Conservation (phyloP, 2,329 filamentous ascomycete species). For the Huntiella omanensis region DNA sequence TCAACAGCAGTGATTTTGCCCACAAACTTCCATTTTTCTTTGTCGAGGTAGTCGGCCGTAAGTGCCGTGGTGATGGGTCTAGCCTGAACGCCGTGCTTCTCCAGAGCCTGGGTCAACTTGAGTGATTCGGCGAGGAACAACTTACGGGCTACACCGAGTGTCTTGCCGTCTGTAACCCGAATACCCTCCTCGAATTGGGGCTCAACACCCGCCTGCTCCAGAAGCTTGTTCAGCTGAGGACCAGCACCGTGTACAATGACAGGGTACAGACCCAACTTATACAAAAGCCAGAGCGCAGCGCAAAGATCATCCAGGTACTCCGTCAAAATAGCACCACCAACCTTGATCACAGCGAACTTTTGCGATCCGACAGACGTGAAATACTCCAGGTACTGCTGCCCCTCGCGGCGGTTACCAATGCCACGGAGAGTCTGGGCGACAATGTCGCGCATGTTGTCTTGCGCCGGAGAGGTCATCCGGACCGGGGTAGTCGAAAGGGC, state of each 20-base stretch:
- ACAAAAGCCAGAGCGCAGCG: constrained; percentile 73
- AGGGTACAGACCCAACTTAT: constrained; percentile 85
- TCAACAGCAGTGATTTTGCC: constrained; percentile 91
- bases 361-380: constrained; percentile 94
- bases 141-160: constrained; percentile 72
- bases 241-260: constrained; percentile 92
- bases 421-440: constrained; percentile 55
- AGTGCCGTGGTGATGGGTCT: constrained; percentile 85
- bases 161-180: constrained; percentile 87
- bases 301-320: constrained; percentile 87
- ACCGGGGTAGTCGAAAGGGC: constrained; percentile 8
- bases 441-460: constrained; percentile 17
- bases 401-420: constrained; percentile 88
- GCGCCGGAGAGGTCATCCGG: constrained; percentile 14
- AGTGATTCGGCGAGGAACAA: constrained; percentile 92
- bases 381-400: constrained; percentile 92
- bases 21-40: constrained; percentile 88
- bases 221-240: constrained; percentile 80
- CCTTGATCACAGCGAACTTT: constrained; percentile 96
- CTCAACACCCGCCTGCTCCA: constrained; percentile 81
- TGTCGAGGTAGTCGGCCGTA: constrained; percentile 83
- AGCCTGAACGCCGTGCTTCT: constrained; percentile 74
- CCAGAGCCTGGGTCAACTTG: constrained; percentile 75
- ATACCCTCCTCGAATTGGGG: constrained; percentile 95
- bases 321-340: constrained; percentile 86